phyloP scores from a whole-genome alignment of 2,329 filamentous ascomycete species.

The Aureobasidium sp. region DNA sequence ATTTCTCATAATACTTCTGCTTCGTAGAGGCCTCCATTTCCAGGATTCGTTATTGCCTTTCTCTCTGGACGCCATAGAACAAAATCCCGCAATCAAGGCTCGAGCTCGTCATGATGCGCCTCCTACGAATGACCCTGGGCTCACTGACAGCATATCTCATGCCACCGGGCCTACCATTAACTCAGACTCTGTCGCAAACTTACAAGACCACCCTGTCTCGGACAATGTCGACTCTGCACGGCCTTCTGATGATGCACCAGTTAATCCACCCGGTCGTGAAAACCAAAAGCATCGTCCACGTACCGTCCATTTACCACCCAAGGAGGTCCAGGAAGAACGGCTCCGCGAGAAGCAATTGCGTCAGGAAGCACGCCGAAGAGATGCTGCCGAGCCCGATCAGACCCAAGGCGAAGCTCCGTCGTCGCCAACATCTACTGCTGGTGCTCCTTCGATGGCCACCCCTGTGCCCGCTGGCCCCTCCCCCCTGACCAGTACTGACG shows the following conservation, averaged over 20 bases:
- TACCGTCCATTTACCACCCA: slow-evolving; percentile 43
- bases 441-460: slow-evolving; percentile 64
- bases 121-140: background rate
- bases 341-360: slow-evolving; percentile 34
- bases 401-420: slow-evolving; percentile 27
- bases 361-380: slow-evolving; percentile 31
- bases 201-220: background rate
- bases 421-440: slow-evolving; percentile 58
- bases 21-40: slow-evolving; percentile 49
- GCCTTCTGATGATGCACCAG: background rate
- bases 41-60: slow-evolving; percentile 48
- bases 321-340: slow-evolving; percentile 44
- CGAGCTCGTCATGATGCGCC: background rate
- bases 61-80: slow-evolving; percentile 15
- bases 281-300: slow-evolving; percentile 26
- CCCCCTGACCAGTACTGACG: slow-evolving; percentile 66
- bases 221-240: background rate
- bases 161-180: background rate
- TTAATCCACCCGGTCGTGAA: background rate
- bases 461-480: slow-evolving; percentile 62
- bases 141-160: background rate
- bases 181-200: background rate
- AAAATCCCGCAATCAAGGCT: slow-evolving; percentile 12
- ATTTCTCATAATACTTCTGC: background rate
- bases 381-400: background rate